These are phyloP conservation scores for Lojkania enalia DNA, from an alignment of 2,329 filamentous ascomycete species.

Conservation along the genomic window DNA sequence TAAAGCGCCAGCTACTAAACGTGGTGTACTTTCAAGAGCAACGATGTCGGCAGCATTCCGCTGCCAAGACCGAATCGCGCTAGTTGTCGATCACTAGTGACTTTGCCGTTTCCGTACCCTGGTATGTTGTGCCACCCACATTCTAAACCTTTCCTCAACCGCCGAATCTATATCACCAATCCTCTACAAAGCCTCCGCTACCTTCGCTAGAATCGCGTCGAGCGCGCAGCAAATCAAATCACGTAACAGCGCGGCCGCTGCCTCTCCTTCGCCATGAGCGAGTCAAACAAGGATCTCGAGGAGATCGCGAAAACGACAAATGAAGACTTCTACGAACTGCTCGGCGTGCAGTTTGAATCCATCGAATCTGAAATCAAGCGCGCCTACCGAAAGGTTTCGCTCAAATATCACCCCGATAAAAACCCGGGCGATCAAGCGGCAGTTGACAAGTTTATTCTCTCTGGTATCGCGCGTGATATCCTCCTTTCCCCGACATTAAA, in stretches of 20 bases:
- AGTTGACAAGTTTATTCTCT: slow-evolving; percentile 78
- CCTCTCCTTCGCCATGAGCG: slow-evolving; percentile 35
- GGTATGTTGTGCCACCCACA: too few species aligned
- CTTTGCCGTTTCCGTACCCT: too few species aligned
- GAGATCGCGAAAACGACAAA: slow-evolving; percentile 46
- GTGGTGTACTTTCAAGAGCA: too few species aligned
- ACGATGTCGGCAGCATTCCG: too few species aligned
- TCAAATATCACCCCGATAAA: slow-evolving; percentile 96
- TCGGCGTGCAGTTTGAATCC: slow-evolving; percentile 67
- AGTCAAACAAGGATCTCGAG: slow-evolving; percentile 47
- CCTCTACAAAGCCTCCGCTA: too few species aligned
- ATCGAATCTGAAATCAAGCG: slow-evolving; percentile 75
- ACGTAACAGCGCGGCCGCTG: slow-evolving; percentile 1
- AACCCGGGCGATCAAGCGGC: slow-evolving; percentile 64
- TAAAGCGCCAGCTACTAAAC: too few species aligned
- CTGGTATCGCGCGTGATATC: slow-evolving; percentile 85
- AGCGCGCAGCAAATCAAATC: too few species aligned
- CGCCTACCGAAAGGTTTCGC: slow-evolving; percentile 80
- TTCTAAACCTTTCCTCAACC: too few species aligned
- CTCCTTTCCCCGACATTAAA: slow-evolving; percentile 72
- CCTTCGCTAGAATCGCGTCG: too few species aligned
- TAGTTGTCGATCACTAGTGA: too few species aligned
- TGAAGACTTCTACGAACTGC: slow-evolving; percentile 75
- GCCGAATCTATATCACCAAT: too few species aligned
- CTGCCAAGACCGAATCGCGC: too few species aligned